Evolutionary conservation across 2,329 filamentous ascomycete genomes (phyloP).

Genomic region (Arthrobotrys iridis): DNA sequence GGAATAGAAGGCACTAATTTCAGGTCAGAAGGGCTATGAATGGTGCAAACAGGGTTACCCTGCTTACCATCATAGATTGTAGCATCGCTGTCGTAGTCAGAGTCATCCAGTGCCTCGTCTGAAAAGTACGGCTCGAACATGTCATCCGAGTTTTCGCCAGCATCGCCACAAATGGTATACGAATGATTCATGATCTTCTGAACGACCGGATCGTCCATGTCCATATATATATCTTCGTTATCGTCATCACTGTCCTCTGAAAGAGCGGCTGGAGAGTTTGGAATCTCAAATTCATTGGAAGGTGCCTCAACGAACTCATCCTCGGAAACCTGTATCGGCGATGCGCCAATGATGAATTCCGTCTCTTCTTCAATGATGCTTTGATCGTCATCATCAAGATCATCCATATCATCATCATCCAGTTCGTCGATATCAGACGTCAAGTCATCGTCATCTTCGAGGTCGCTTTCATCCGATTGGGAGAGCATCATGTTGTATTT

Average conservation of each 20-base stretch:
- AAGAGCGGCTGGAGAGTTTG: conserved; percentile 41
- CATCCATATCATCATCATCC: conserved; percentile 41
- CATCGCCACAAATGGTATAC: conserved; percentile 47
- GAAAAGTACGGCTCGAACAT: conserved; percentile 52
- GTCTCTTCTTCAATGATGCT: conserved; percentile 52
- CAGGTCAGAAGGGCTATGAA: conserved; percentile 24
- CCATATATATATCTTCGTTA: conserved; percentile 51
- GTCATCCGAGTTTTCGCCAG: conserved; percentile 45
- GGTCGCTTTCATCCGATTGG: conserved; percentile 41
- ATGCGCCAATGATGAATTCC: conserved; percentile 45
- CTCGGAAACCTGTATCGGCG: conserved; percentile 29
- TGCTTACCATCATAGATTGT: conserved; percentile 49
- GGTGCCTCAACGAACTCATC: conserved; percentile 1
- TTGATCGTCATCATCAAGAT: conserved; percentile 45
- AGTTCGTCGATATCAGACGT: conserved; percentile 39
- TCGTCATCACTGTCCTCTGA: conserved; percentile 49
- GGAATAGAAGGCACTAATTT: conserved; percentile 37
- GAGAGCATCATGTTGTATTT: conserved; percentile 48
- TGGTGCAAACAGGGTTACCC: background rate
- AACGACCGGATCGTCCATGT: conserved; percentile 50
- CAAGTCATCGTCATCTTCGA: conserved; percentile 33
- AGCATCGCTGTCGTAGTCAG: conserved; percentile 50
- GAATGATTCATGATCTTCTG: conserved; percentile 53
- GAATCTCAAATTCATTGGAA: conserved; percentile 10
- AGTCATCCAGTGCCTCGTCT: conserved; percentile 41